phyloP scores from a whole-genome alignment of 768 basidiomycete genomes.

The Termitomyces sp. region DNA sequence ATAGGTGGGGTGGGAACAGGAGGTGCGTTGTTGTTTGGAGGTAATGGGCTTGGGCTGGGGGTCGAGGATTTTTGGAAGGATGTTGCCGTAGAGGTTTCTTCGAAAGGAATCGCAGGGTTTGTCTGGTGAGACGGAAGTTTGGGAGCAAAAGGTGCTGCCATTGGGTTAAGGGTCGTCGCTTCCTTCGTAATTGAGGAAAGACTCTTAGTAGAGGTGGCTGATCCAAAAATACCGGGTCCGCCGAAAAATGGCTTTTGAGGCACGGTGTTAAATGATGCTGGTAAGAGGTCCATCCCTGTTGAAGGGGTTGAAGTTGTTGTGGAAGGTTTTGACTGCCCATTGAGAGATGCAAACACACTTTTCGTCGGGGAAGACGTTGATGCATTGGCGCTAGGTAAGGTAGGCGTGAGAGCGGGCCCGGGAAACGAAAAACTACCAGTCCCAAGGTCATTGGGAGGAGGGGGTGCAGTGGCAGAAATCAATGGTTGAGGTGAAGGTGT shows the following conservation, averaged over 20 bases:
- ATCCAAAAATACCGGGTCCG: background rate
- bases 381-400: background rate
- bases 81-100: background rate
- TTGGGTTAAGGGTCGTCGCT: constrained; percentile 16
- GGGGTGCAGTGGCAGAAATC: background rate
- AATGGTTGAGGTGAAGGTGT: constrained; percentile 12
- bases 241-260: background rate
- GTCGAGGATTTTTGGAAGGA: constrained; percentile 14
- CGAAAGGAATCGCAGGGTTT: constrained; percentile 6
- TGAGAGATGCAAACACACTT: background rate
- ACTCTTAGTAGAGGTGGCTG: background rate
- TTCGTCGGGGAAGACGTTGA: background rate
- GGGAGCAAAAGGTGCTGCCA: constrained; percentile 25
- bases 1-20: constrained; percentile 17
- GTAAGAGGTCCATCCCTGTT: constrained; percentile 14
- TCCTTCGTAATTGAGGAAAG: background rate
- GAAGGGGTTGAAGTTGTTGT: background rate
- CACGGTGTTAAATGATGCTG: background rate
- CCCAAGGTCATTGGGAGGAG: constrained; percentile 3
- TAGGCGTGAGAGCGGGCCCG: background rate
- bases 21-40: constrained; percentile 7
- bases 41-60: constrained; percentile 18
- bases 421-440: constrained; percentile 3
- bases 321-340: background rate
- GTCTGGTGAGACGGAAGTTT: background rate